Evolutionary conservation across 2,329 filamentous ascomycete species (phyloP).

Genomic region (Torrubiellomyces zombiae): DNA sequence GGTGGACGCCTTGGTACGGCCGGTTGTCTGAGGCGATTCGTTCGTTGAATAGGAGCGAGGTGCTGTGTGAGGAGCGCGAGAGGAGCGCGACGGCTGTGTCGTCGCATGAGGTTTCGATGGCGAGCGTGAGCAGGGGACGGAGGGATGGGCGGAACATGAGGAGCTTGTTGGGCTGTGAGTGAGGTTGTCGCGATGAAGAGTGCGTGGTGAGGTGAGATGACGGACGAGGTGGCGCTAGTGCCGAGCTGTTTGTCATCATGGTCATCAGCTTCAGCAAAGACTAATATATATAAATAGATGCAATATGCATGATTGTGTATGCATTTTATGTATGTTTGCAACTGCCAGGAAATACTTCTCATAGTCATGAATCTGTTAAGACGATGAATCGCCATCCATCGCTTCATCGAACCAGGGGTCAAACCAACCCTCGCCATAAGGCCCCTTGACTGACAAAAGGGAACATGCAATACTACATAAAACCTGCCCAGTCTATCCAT

Average conservation of each 20-base stretch:
- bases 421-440: too few species aligned
- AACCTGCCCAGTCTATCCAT: too few species aligned
- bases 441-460: neutral
- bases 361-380: too few species aligned
- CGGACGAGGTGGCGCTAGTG: neutral
- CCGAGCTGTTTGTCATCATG: neutral
- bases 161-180: neutral
- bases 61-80: slow-evolving; percentile 31
- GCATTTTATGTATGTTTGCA: too few species aligned
- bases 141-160: too few species aligned
- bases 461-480: neutral
- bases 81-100: slow-evolving; percentile 83
- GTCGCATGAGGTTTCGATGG: slow-evolving; percentile 79
- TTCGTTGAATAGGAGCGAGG: slow-evolving; percentile 58
- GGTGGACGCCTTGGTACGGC: slow-evolving; percentile 62
- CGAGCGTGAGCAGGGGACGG: slow-evolving; percentile 38
- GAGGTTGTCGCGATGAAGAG: neutral
- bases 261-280: too few species aligned
- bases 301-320: too few species aligned
- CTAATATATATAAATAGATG: too few species aligned
- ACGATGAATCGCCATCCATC: too few species aligned
- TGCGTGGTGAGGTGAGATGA: slow-evolving; percentile 2
- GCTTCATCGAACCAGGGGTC: too few species aligned
- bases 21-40: slow-evolving; percentile 71
- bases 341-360: too few species aligned